A percentile compares a stretch with the other conserved stretches of the same genome.
phyloP scores from a whole-genome alignment of 2,329 filamentous ascomycete genomes.

The Chalaropsis thielavioides region DNA sequence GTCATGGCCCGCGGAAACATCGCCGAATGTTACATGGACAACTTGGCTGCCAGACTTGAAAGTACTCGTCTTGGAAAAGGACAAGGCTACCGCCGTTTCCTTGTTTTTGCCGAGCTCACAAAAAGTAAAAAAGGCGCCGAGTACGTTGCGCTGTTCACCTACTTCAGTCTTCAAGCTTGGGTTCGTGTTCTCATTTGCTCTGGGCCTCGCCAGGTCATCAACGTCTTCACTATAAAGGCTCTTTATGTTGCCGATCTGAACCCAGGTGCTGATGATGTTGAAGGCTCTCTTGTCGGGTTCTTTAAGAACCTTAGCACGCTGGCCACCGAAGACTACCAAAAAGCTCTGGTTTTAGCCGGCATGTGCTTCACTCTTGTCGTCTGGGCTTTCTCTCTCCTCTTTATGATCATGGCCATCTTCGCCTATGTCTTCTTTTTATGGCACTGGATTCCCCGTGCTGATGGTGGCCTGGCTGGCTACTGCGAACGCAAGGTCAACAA shows the following conservation, averaged over 20 bases:
- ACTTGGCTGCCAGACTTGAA: constrained; percentile 69
- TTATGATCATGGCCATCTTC: constrained; percentile 56
- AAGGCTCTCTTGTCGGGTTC: constrained; percentile 55
- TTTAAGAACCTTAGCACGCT: constrained; percentile 68
- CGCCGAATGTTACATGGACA: constrained; percentile 82
- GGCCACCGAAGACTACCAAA: constrained; percentile 57
- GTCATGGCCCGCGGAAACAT: constrained; percentile 77
- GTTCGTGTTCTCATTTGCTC: constrained; percentile 81
- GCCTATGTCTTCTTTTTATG: constrained; percentile 84
- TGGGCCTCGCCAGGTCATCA: constrained; percentile 81
- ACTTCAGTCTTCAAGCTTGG: constrained; percentile 70
- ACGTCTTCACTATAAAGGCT: constrained; percentile 74
- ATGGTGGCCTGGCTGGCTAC: constrained; percentile 70
- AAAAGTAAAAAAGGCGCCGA: constrained; percentile 84
- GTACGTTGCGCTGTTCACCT: constrained; percentile 81
- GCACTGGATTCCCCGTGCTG: constrained; percentile 72
- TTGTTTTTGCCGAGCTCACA: constrained; percentile 84
- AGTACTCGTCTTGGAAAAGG: constrained; percentile 58
- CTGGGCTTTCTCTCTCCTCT: constrained; percentile 70
- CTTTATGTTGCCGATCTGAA: constrained; percentile 61
- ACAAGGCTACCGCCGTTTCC: constrained; percentile 72
- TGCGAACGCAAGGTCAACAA: constrained; percentile 86
- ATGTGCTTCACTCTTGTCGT: constrained; percentile 88
- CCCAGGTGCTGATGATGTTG: constrained; percentile 32
- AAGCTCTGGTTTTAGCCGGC: constrained; percentile 69